A percentile compares a stretch with the other conserved stretches of the same genome.
These are phyloP conservation scores for Kazachstania martiniae DNA, from an alignment of 805 yeast species.

Conservation along the genomic window DNA sequence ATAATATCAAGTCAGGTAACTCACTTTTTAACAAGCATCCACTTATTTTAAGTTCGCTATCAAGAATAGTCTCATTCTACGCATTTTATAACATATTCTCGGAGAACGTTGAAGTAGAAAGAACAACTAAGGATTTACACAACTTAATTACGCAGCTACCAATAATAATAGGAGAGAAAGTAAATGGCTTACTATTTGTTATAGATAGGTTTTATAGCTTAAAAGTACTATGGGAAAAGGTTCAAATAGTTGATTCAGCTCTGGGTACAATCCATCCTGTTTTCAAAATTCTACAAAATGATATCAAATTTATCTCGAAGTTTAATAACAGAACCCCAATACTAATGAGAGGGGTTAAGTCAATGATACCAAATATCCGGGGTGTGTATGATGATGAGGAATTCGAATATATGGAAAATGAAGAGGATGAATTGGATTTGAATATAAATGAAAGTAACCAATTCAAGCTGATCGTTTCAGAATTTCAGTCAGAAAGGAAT, in stretches of 20 bases:
- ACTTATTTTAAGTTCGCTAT: constrained; percentile 11
- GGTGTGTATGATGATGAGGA: constrained; percentile 2
- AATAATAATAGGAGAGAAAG: constrained; percentile 7
- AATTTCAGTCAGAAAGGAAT: constrained; percentile 13
- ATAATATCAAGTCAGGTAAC: constrained; percentile 9
- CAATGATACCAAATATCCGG: neutral
- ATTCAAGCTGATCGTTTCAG: constrained; percentile 10
- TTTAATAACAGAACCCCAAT: constrained; percentile 5
- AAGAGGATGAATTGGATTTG: constrained; percentile 1
- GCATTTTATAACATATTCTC: constrained; percentile 18
- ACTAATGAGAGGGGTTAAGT: constrained; percentile 4
- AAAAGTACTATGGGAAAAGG: constrained; percentile 14
- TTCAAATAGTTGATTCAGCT: constrained; percentile 13
- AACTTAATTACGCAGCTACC: constrained; percentile 14
- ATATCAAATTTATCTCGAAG: constrained; percentile 9
- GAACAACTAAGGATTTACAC: constrained; percentile 13
- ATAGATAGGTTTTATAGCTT: constrained; percentile 14
- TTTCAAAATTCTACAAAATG: constrained; percentile 18
- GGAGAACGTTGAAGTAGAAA: constrained; percentile 7
- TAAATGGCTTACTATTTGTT: constrained; percentile 7
- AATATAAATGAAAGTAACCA: constrained; percentile 5
- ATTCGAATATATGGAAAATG: constrained; percentile 1
- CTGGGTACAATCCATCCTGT: constrained; percentile 18
- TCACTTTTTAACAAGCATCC: constrained; percentile 17
- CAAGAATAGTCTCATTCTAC: constrained; percentile 18